These are phyloP conservation scores for Hypoxylon sp. DNA, from an alignment of 2,329 filamentous ascomycete genomes.

Conservation along the genomic window DNA sequence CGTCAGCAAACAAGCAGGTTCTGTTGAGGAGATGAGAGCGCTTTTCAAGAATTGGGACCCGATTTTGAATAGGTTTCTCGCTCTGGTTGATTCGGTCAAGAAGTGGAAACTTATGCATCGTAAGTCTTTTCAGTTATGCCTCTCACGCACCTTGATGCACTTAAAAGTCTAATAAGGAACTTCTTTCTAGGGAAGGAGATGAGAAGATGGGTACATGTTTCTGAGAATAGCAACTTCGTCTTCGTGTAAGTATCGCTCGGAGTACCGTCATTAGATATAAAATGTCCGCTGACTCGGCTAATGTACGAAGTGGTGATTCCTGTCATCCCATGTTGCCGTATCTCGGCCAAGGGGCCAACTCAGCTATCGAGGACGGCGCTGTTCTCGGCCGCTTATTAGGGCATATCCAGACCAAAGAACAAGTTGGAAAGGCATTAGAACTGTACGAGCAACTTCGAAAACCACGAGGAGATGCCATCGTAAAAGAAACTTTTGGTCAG, in stretches of 20 bases:
- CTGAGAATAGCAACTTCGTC: constrained; percentile 58
- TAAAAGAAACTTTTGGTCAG: constrained; percentile 71
- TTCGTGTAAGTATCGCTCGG: constrained; percentile 59
- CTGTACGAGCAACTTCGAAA: constrained; percentile 64
- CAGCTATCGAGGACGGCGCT: constrained; percentile 75
- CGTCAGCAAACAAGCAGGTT: constrained; percentile 65
- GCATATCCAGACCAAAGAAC: constrained; percentile 60
- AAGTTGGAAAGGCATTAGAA: constrained; percentile 60
- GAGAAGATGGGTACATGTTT: constrained; percentile 66
- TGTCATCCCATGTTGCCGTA: constrained; percentile 76
- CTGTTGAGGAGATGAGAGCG: constrained; percentile 70
- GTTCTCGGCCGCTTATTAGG: constrained; percentile 71
- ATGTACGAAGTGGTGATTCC: constrained; percentile 63
- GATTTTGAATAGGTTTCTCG: constrained; percentile 59
- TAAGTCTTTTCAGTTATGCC: constrained; percentile 45
- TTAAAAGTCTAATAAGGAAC: constrained; percentile 3
- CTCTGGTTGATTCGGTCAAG: constrained; percentile 69
- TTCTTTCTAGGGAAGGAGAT: constrained; percentile 59
- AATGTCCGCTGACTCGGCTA: constrained; percentile 44
- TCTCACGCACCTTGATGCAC: not conserved
- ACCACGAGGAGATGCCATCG: constrained; percentile 66
- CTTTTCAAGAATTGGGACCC: constrained; percentile 76
- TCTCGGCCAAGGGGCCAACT: constrained; percentile 76
- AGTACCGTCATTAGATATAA: not conserved
- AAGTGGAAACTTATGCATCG: constrained; percentile 78